phyloP scores from a whole-genome alignment of 2,329 filamentous ascomycete genomes.

The Coniochaeta hoffmannii region DNA sequence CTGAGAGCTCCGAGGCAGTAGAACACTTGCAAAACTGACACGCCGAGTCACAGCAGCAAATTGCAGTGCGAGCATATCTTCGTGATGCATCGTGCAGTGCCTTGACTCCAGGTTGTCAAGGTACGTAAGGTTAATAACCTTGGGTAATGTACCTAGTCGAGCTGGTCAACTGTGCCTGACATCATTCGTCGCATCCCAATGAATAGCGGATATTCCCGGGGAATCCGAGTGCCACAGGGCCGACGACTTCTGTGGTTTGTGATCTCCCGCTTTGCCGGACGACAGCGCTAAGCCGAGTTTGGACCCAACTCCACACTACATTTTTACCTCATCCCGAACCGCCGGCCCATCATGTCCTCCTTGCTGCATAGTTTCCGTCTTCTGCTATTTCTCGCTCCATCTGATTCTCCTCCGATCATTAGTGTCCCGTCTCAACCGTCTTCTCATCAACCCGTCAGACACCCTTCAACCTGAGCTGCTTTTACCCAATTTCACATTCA shows the following conservation, averaged over 20 bases:
- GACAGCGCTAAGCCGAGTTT: background rate
- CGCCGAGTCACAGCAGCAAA: too few relatives aligned
- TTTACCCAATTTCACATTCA: constrained; percentile 21
- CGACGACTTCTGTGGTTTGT: background rate
- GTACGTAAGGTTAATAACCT: too few relatives aligned
- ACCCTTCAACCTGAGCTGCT: background rate
- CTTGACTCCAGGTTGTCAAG: too few relatives aligned
- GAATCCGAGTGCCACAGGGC: background rate
- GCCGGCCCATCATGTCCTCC: background rate
- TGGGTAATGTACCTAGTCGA: too few relatives aligned
- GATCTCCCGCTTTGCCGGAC: background rate
- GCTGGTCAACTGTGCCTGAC: background rate
- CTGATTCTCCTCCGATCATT: background rate
- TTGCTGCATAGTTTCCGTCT: background rate
- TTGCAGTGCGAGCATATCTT: too few relatives aligned
- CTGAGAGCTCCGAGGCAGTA: too few relatives aligned
- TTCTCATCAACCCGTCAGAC: background rate
- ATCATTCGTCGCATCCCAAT: background rate
- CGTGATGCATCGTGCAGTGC: too few relatives aligned
- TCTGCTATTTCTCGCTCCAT: constrained; percentile 1
- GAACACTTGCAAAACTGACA: too few relatives aligned
- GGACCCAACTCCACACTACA: background rate
- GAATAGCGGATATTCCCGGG: background rate
- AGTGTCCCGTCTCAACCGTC: background rate
- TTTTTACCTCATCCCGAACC: constrained; percentile 3